phyloP scores from a whole-genome alignment of 495 filamentous ascomycete species.

The Annulohypoxylon moriforme region DNA sequence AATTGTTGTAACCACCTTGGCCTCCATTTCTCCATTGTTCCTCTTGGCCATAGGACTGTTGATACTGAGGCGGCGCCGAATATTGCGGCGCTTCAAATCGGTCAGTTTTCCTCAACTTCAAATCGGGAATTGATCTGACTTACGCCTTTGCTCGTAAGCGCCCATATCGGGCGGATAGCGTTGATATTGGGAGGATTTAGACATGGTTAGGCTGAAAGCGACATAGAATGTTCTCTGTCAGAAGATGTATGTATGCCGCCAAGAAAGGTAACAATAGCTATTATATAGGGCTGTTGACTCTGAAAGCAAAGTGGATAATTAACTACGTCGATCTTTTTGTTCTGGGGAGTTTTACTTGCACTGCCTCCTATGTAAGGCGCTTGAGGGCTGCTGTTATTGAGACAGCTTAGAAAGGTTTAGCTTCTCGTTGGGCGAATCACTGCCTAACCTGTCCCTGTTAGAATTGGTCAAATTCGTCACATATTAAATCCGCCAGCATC shows the following conservation, averaged over 20 bases:
- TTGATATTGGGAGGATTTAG: constrained; percentile 2
- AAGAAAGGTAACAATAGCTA: constrained; percentile 10
- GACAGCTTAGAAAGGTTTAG: constrained; percentile 4
- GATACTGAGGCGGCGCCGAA: background rate
- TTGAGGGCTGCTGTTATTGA: background rate
- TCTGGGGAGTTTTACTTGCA: constrained; percentile 3
- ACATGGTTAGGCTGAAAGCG: background rate
- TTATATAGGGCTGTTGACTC: constrained; percentile 8
- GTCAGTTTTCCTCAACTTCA: background rate
- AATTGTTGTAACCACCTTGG: background rate
- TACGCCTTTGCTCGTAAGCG: constrained; percentile 8
- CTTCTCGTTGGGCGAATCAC: constrained; percentile 8
- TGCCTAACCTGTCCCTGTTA: constrained; percentile 7
- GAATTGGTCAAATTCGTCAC: constrained; percentile 1
- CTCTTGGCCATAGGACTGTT: background rate
- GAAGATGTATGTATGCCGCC: background rate
- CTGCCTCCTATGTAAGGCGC: constrained; percentile 8
- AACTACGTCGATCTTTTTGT: constrained; percentile 7
- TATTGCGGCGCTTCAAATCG: background rate
- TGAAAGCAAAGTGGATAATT: constrained; percentile 1
- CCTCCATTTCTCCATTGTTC: background rate
- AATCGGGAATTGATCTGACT: background rate
- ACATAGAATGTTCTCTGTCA: background rate
- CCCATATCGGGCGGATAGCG: constrained; percentile 7
- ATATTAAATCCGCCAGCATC: background rate